phyloP scores from a whole-genome alignment of 2,329 filamentous ascomycete species.

The Neoascochyta sp. region DNA sequence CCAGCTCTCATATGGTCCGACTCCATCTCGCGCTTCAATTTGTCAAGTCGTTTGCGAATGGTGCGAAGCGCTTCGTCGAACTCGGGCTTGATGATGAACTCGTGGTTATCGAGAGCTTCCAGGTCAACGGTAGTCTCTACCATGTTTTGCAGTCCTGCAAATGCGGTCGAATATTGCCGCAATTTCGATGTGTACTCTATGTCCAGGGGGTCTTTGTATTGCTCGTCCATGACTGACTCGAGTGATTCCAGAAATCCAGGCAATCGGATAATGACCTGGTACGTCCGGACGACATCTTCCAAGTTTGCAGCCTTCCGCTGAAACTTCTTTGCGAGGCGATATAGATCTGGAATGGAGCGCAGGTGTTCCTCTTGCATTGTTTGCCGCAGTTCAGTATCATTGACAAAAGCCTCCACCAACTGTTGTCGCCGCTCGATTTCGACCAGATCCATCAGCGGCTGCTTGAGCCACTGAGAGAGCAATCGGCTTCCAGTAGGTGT shows the following conservation, averaged over 20 bases:
- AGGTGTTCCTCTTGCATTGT: slow-evolving; percentile 97
- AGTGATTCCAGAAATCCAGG: slow-evolving; percentile 86
- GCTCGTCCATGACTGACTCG: slow-evolving; percentile 92
- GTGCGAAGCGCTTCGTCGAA: slow-evolving; percentile 85
- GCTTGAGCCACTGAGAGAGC: slow-evolving; percentile 94
- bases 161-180: slow-evolving; percentile 66
- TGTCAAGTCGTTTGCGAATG: slow-evolving; percentile 90
- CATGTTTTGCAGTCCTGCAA: slow-evolving; percentile 91
- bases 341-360: slow-evolving; percentile 87
- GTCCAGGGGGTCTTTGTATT: slow-evolving; percentile 83
- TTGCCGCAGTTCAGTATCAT: slow-evolving; percentile 87
- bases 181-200: slow-evolving; percentile 83
- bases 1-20: slow-evolving; percentile 73
- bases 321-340: slow-evolving; percentile 89
- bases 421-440: slow-evolving; percentile 92
- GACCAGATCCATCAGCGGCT: slow-evolving; percentile 84
- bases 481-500: slow-evolving; percentile 88
- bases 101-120: slow-evolving; percentile 90
- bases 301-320: slow-evolving; percentile 86
- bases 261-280: slow-evolving; percentile 88
- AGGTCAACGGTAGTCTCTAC: slow-evolving; percentile 97
- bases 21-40: slow-evolving; percentile 76
- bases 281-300: slow-evolving; percentile 92
- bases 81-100: slow-evolving; percentile 98
- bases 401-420: slow-evolving; percentile 90